Conservation (phyloP, 352 stramenopile genomes). For the Hyaloperonospora arabidopsidis region DNA sequence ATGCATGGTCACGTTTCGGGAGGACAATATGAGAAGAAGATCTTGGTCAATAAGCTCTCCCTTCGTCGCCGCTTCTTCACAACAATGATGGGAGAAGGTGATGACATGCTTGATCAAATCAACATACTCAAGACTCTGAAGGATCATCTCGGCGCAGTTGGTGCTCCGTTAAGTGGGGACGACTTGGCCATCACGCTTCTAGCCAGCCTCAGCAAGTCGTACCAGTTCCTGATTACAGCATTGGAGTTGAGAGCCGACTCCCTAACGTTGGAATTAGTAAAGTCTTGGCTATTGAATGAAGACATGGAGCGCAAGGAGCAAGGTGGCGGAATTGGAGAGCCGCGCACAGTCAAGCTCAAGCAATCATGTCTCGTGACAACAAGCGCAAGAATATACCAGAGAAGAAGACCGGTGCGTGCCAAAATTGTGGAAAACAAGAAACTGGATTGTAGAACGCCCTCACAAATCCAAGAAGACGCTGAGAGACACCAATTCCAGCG, state of each 20-base stretch:
- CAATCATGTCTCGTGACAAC: neutral
- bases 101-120: neutral
- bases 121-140: neutral
- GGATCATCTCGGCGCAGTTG: neutral
- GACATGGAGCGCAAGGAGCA: neutral
- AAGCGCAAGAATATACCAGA: neutral
- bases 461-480: no score
- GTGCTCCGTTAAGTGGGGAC: neutral
- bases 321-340: neutral
- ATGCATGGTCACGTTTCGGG: neutral
- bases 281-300: neutral
- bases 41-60: neutral
- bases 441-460: no score
- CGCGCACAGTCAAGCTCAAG: neutral
- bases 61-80: neutral
- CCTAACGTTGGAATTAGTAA: neutral
- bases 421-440: neutral
- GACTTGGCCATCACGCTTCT: neutral
- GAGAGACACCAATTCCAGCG: no score
- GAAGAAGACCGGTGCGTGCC: neutral
- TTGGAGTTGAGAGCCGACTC: neutral
- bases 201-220: constrained; percentile 11
- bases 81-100: constrained; percentile 1
- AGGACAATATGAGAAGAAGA: neutral
- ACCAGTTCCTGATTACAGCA: constrained; percentile 11